A percentile compares a stretch with the other conserved stretches of the same genome.
phyloP scores from a whole-genome alignment of 2,329 filamentous ascomycete species.

The Ophiostoma triangulosporum region DNA sequence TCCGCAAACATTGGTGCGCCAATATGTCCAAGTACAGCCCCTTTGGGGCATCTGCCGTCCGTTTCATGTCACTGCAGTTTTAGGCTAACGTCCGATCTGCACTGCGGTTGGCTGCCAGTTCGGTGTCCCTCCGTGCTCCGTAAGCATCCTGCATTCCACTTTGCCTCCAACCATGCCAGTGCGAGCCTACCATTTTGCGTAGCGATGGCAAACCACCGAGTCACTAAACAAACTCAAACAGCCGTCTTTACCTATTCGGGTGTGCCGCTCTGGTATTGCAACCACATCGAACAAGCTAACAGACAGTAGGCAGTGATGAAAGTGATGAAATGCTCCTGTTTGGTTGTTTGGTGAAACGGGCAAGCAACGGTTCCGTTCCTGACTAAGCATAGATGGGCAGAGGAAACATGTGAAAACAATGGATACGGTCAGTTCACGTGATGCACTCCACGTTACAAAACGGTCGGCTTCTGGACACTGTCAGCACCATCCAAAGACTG shows the following conservation, averaged over 20 bases:
- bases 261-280: not conserved
- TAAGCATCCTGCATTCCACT: not conserved
- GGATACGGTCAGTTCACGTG: not conserved
- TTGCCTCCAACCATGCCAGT: not conserved
- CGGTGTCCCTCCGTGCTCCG: not conserved
- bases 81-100: not conserved
- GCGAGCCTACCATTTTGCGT: not conserved
- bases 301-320: not conserved
- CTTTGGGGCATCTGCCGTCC: not conserved
- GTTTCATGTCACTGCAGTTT: not conserved
- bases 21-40: not conserved
- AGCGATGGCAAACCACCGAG: too few relatives aligned
- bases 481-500: not conserved
- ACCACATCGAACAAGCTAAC: not conserved
- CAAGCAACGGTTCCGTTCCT: not conserved
- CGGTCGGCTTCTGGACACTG: not conserved
- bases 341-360: not conserved
- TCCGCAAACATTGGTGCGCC: not conserved
- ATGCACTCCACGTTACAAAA: not conserved
- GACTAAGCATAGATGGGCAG: not conserved
- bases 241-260: not conserved
- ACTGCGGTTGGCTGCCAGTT: not conserved
- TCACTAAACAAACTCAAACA: not conserved
- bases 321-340: not conserved
- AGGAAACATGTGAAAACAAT: not conserved